Conservation (phyloP, 2,329 filamentous ascomycete genomes). For the Clonostachys chloroleuca region DNA sequence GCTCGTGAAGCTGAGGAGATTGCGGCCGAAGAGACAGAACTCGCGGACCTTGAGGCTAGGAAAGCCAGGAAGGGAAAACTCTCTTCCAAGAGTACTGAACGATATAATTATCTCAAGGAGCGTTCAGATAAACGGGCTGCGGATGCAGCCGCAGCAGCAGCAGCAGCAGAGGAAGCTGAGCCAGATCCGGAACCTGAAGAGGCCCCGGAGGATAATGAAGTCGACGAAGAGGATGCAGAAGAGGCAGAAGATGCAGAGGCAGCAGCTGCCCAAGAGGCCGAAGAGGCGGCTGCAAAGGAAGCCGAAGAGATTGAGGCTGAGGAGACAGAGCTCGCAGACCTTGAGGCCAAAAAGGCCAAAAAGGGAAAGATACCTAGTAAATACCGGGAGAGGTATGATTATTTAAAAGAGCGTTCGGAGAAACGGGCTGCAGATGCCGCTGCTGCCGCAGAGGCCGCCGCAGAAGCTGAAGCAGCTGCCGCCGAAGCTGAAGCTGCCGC, state of each 20-base stretch:
- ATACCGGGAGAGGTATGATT: conserved; percentile 17
- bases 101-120: conserved; percentile 11
- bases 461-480: conserved; percentile 7
- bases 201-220: conserved; percentile 4
- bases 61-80: conserved; percentile 18
- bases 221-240: conserved; percentile 14
- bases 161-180: conserved; percentile 9
- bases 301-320: conserved; percentile 11
- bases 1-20: conserved; percentile 4
- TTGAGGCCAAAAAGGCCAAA: conserved; percentile 23
- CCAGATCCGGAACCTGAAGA: conserved; percentile 7
- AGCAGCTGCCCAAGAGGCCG: conserved; percentile 13
- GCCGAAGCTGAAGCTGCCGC: conserved; percentile 24
- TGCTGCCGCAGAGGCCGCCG: conserved; percentile 7
- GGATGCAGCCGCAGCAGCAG: conserved; percentile 16
- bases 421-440: conserved; percentile 6
- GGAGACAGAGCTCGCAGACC: conserved; percentile 12
- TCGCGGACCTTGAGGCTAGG: conserved; percentile 16
- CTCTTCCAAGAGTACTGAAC: conserved; percentile 15
- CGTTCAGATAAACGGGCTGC: conserved; percentile 11
- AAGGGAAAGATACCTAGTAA: conserved; percentile 10
- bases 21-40: conserved; percentile 11
- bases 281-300: conserved; percentile 11
- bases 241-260: conserved; percentile 15
- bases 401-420: conserved; percentile 9